Base-by-base conservation (phyloP, 1,284 basidiomycete species). In the Lentinula novae-zelandiae region DNA sequence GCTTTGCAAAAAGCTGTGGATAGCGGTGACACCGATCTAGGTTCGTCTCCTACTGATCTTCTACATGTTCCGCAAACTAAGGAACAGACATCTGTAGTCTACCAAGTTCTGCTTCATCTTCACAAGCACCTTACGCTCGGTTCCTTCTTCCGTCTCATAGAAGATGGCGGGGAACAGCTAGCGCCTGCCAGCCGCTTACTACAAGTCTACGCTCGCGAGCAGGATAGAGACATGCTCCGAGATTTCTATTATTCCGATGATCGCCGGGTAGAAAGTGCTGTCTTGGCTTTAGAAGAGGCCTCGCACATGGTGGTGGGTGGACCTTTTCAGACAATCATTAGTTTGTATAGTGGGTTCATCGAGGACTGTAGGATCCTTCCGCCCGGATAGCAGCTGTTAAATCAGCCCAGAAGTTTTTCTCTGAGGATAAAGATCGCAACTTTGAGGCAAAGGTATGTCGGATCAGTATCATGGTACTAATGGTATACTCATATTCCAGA, bases 171-270 rank as follows among this genome's bases (percentile, higher is more conserved):
- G 3, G 79, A 86, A 15, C 78, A 80, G 39, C 83, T 95, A 3
- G 83, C 82, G 1, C 86, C 84, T 22, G 95, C 95, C 0, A 90
- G 77, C 72, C 87, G 73, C 62, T 75, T 96, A 8, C 79, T 96
- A 39, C 89, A 95, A 70, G 91, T 95, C 0, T 97, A 96, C 71
- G 95, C 93, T 1, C 80, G 90, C 42, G 91, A 95, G 70, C 91
- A 93, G 68, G 94, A 98, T 71, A 79, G 89, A 52, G 94, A 95
- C 64, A 89, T 99, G 83, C 78, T 98, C 12, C 82, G 93, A 15
- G 95, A 99, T 72, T 98, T 97, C 73, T 99, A 96, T 75, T 99
- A 96, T 71, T 96, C 96, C 56, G 97, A 99, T 70, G 97, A 99
- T 74, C 82, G 96, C 63, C 82, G 96, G 50, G 90, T 93, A 6